Evolutionary conservation across 306 rosid species (phyloP), one percentile per base, ranked within the genome.

Genomic region (Castanospermum australe): DNA sequence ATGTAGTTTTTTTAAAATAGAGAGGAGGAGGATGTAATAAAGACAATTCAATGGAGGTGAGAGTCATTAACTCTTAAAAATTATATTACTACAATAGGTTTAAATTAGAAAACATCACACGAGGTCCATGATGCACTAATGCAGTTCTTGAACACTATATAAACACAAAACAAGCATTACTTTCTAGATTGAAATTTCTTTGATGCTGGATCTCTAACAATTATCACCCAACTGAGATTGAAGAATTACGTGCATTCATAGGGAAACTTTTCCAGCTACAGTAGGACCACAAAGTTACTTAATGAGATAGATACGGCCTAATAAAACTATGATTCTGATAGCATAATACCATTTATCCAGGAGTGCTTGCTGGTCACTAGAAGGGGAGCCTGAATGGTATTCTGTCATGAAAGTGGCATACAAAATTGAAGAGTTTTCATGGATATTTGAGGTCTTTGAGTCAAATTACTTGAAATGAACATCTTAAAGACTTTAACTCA

Each of bases 401-500:
- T 55, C 15, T 70, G n/a, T 24, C 67, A 28, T 28, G 63, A 71
- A 22, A 62, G 32, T 63, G 75, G 44, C 12, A 25, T 28, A 4
- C 20, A 1, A 59, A 33, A 62, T 9, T 61, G 60, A 75, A 75
- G 47, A 57, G 21, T 20, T 4, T 12, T 33, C 28, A 13, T 33
- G 64, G 39, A 22, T 24, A 22, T 79, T 79, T 35, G 33, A 73
- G 52, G 1, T 28, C 15, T 13, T 63, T 32, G 13, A 79, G 18
- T 61, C 13, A 55, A 52, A 51, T 64, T 20, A 52, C 18, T 39
- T 13, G 48, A 33, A 75, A 62, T 48, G 7, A 41, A 36, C 70
- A 54, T 32, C 54, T 80, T 80, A 47, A 68, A 56, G 47, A 67
- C 24, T 54, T 52, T 1, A 54, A 78, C 57, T 42, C 69, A 20